Base-by-base conservation (phyloP, 768 basidiomycete species). In the Hypsizygus marmoreus region DNA sequence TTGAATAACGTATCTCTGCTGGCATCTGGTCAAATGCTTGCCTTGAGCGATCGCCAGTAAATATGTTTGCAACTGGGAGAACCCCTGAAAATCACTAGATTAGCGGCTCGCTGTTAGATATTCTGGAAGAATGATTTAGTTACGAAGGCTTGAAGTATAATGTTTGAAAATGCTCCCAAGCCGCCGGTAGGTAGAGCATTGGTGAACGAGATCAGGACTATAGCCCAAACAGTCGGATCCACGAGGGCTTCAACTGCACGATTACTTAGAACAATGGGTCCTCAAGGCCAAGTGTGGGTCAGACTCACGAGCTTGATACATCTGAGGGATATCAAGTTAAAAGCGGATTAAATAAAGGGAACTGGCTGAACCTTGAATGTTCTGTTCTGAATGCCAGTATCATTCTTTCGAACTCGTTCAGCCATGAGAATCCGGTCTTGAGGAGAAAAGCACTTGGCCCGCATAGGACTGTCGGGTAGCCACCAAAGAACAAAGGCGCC, bases 371-470 rank as follows among this genome's bases (percentile, higher is more conserved):
- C 61, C 61, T 79, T 80, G 63, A 76, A 79, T 31, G 67, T 61
- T 50, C 66, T 72, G 54, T 79, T 77, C 56, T 79, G 77, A 11
- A 79, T 70, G 13, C 75, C 76, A 17, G 75, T 76, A 36, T 78
- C 71, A 49, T 80, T 79, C 55, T 74, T 72, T 20, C 79, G 59
- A 6, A 79, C 72, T 25, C 77, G 66, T 58, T 79, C 76, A 17
- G 75, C 70, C 49, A 80, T 71, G 16, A 75, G 68, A 4, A 74
- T 56, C 46, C 73, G 69, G 45, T 78, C 74, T 52, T 74, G 70
- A 17, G 67, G 63, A 12, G 72, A 69, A 56, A 70, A 80, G 60
- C 76, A 78, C 38, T 62, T 71, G 6, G 74, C 75, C 17, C 69
- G 69, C 55, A 75, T 73, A 0, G 75, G 74, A 44, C 69, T 71